Base-by-base conservation (phyloP, 352 stramenopile genomes). In the Globisporangium cylindrosporum region DNA sequence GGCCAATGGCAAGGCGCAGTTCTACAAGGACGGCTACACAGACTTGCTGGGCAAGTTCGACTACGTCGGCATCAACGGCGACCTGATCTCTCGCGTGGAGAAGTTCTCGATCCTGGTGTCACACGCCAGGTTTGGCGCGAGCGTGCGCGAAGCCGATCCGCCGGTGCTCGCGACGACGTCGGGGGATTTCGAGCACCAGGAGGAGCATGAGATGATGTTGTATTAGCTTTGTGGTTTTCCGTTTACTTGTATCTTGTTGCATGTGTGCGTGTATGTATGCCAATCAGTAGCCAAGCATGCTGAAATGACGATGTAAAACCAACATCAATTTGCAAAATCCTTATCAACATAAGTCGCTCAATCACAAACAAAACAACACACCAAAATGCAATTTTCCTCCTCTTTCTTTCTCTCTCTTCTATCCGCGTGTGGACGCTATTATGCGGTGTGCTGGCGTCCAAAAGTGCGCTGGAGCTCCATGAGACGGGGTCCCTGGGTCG, bases 21-120 rank as follows among this genome's bases (percentile, higher is more conserved):
- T 36, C 32, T 36, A 36, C 32, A 36, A 36, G 32, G 32, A 36
- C 32, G 32, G 32, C 5, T 36, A 36, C 72, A 94, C 84, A 27
- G 83, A 94, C 54, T 55, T 94, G 51, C 60, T 88, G 25, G 83
- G 83, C 57, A 84, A 81, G 56, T 92, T 93, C 55, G 83, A 92
- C 71, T 93, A 92, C 60, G 75, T 84, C 7, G 80, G 76, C 1
- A 80, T 85, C 59, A 90, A 90, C 41, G 82, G 62, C 27, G 48
- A 67, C 46, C 8, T 59, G 27, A 38, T 60, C 24, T 27, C 62
- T 48, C 63, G 49, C 15, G 60, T 66, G n/a, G 48, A 32, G 12
- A 55, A 56, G 25, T 66, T 66, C n/a, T 66, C 60, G 32, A 46
- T 66, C 3, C 5, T 66, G n/a, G 49, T 66, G 14, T 36, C 63